Percentiles rank a stretch among this genome's conserved stretches.
phyloP scores from a whole-genome alignment of 2,329 filamentous ascomycete species.

The Atkinsonella texensis region DNA sequence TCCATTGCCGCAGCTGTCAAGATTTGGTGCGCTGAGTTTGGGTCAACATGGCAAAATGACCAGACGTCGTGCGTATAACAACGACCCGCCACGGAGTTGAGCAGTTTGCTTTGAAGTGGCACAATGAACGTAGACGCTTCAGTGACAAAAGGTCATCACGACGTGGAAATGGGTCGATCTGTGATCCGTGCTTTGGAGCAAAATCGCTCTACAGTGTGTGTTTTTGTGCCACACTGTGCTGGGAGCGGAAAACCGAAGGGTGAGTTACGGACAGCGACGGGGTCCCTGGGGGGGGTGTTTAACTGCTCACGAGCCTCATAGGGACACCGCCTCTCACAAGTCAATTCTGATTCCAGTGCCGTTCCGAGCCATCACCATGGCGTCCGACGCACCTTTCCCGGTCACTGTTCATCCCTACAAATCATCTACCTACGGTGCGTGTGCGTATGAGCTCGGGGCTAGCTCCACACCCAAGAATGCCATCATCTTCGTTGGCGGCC shows the following conservation, averaged over 20 bases:
- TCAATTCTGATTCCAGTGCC: not conserved
- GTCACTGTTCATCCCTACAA: conserved; percentile 35
- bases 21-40: not conserved
- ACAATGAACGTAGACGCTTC: not conserved
- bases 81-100: not conserved
- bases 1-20: conserved; percentile 9
- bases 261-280: too few relatives aligned
- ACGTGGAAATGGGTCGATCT: not conserved
- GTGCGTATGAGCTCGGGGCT: conserved; percentile 35
- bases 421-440: conserved; percentile 26
- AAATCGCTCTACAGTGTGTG: not conserved
- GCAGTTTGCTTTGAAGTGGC: too few relatives aligned
- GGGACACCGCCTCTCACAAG: not conserved
- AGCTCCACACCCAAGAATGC: conserved; percentile 36
- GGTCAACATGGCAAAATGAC: conserved; percentile 1
- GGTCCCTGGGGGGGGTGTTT: not conserved
- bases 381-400: conserved; percentile 22
- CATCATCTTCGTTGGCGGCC: conserved; percentile 57
- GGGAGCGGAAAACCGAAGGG: not conserved
- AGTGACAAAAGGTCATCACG: not conserved
- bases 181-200: not conserved
- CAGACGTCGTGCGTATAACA: not conserved
- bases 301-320: not conserved
- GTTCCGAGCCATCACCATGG: conserved; percentile 12
- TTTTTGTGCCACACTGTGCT: not conserved